These are phyloP conservation scores for Arabidopsis hybrid DNA, from an alignment of 441 rosid species.

Conservation along the genomic window DNA sequence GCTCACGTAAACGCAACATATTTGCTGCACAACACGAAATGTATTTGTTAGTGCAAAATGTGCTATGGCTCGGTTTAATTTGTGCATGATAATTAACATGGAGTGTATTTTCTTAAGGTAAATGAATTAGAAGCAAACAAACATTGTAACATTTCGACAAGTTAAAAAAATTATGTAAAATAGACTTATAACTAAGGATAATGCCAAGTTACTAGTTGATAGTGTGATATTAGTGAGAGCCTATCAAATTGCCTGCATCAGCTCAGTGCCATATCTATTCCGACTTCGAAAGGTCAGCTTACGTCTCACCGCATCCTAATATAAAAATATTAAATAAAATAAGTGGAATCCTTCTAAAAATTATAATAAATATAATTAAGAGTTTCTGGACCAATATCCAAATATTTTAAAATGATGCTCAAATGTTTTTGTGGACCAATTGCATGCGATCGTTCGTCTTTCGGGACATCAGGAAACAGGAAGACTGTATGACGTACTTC, in stretches of 20 bases:
- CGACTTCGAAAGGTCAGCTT: slow-evolving; percentile 52
- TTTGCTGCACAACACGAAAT: neutral
- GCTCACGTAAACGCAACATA: neutral
- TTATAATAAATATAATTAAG: too few species aligned
- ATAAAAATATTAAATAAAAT: neutral
- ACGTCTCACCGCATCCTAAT: slow-evolving; percentile 38
- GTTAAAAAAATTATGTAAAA: neutral
- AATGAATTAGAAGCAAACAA: neutral
- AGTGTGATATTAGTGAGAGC: slow-evolving; percentile 26
- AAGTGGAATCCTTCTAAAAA: slow-evolving; percentile 19
- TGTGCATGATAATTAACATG: neutral
- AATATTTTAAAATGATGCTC: neutral
- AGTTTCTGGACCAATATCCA: too few species aligned
- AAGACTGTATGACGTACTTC: slow-evolving; percentile 39
- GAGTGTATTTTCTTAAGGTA: neutral
- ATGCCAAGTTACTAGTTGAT: slow-evolving; percentile 21
- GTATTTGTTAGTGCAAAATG: neutral
- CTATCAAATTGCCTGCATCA: slow-evolving; percentile 36
- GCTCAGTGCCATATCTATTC: slow-evolving; percentile 49
- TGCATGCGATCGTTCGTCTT: slow-evolving; percentile 40
- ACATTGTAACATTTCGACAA: neutral
- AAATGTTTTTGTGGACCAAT: slow-evolving; percentile 30
- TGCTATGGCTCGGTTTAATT: neutral
- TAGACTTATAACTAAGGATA: slow-evolving; percentile 2
- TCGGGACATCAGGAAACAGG: slow-evolving; percentile 38